Base-by-base conservation (phyloP, 176 grass and related monocot species). In the Oryza officinalis region DNA sequence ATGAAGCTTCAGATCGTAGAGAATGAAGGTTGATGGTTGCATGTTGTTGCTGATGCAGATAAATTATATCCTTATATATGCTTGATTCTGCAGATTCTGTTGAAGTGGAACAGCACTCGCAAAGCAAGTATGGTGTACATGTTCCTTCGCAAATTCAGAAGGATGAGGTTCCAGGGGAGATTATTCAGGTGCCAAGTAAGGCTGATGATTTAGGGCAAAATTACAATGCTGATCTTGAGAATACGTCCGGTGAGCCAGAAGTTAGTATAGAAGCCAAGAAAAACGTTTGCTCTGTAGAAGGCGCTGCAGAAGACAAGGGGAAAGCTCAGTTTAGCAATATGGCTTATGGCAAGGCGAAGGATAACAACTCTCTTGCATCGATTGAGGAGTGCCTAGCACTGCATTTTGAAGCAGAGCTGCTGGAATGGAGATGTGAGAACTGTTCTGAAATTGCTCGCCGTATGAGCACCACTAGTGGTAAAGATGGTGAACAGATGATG, bases 41-140 rank as follows among this genome's bases (percentile, higher is more conserved):
- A 91, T 81, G 75, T 83, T 91, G 69, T 76, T 77, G 61, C 80
- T 74, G 26, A 59, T 76, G 45, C 40, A 43, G 68, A 82, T 89
- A 67, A 76, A 33, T 54, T 82, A 61, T 87, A 81, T 30, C 59
- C 31, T 7, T 50, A 10, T 25, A 20, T 77, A 78, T 83, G 79
- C 84, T 89, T 91, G 75, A 40, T 71, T 84, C 46, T 83, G 86
- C 86, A 86, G 75, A 91, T 74, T 86, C 54, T 87, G 68, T 49
- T 85, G 40, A 87, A 75, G 74, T 7, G 22, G 43, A 76, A 43
- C 47, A 59, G 35, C 25, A 80, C 44, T 45, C 20, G 4, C 68
- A 81, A 72, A 76, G 47, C 13, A 63, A 91, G 78, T 41, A 87
- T 86, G 82, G 7, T 87, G 49, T 81, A 72, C 73, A 88, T 3